Evolutionary conservation across 2,329 filamentous ascomycete species (phyloP).

Genomic region (Penicillium sp.): DNA sequence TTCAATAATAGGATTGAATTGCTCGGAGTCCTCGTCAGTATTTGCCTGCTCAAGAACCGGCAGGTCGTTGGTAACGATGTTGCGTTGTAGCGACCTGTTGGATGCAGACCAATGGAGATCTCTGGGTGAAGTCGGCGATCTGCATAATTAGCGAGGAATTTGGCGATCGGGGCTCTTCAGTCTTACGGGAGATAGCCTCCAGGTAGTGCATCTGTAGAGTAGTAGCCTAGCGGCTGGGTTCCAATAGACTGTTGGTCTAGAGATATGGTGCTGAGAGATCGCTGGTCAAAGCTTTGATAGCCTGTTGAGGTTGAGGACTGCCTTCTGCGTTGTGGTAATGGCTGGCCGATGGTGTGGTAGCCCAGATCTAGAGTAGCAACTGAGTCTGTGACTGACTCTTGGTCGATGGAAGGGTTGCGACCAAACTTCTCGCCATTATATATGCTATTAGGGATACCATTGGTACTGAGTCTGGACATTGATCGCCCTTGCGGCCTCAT

Average conservation of each 20-base stretch:
- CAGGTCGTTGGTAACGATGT: conserved; percentile 21
- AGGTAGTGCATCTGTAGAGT: background rate
- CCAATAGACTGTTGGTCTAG: background rate
- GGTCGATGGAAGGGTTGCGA: background rate
- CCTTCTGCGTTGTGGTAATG: background rate
- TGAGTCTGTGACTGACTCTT: background rate
- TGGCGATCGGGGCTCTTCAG: background rate
- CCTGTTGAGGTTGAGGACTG: background rate
- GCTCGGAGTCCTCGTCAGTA: conserved; percentile 19
- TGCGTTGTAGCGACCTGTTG: conserved; percentile 19
- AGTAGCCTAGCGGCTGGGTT: background rate
- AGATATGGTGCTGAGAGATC: background rate
- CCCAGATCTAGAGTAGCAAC: background rate
- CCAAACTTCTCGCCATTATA: background rate
- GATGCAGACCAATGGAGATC: conserved; percentile 14
- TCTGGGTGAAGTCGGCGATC: conserved; percentile 4
- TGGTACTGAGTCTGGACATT: background rate
- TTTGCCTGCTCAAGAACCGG: conserved; percentile 26
- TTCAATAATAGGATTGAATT: conserved; percentile 27
- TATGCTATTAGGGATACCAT: background rate
- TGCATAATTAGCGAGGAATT: conserved; percentile 6
- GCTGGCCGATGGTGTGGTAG: background rate
- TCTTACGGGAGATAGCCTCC: background rate
- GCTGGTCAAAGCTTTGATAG: background rate
- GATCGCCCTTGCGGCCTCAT: background rate